Conservation (phyloP, 495 filamentous ascomycete genomes). For the Hypoxylon intermedium region DNA sequence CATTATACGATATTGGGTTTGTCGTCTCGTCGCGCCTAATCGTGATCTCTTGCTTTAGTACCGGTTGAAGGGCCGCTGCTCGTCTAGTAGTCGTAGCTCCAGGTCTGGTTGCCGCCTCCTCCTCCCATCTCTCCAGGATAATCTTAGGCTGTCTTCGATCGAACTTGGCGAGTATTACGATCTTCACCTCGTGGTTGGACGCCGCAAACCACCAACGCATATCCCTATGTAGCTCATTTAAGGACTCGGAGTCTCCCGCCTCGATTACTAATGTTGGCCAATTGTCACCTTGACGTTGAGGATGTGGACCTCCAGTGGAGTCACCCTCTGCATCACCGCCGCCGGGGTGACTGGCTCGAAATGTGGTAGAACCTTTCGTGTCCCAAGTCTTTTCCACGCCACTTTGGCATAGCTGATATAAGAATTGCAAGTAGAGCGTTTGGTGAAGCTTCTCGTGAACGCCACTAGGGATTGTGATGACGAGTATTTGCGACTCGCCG, state of each 20-base stretch:
- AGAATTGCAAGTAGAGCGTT: not conserved
- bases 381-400: not conserved
- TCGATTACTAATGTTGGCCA: conserved; percentile 49
- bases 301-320: conserved; percentile 6
- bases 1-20: conserved; percentile 30
- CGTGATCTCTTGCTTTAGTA: conserved; percentile 14
- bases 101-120: conserved; percentile 14
- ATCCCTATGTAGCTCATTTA: conserved; percentile 29
- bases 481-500: not conserved
- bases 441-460: not conserved
- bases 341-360: not conserved
- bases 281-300: conserved; percentile 17
- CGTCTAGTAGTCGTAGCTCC: conserved; percentile 10
- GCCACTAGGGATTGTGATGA: not conserved
- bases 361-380: not conserved
- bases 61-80: conserved; percentile 5
- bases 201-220: conserved; percentile 45
- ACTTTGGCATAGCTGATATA: not conserved
- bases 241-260: conserved; percentile 40
- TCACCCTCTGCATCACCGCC: not conserved
- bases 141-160: conserved; percentile 17
- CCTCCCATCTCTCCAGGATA: conserved; percentile 39
- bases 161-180: conserved; percentile 40
- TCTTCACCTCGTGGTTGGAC: conserved; percentile 42
- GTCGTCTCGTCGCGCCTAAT: conserved; percentile 28